These are phyloP conservation scores for Hypoxylon sp. DNA, from an alignment of 2,329 filamentous ascomycete genomes.

Conservation along the genomic window DNA sequence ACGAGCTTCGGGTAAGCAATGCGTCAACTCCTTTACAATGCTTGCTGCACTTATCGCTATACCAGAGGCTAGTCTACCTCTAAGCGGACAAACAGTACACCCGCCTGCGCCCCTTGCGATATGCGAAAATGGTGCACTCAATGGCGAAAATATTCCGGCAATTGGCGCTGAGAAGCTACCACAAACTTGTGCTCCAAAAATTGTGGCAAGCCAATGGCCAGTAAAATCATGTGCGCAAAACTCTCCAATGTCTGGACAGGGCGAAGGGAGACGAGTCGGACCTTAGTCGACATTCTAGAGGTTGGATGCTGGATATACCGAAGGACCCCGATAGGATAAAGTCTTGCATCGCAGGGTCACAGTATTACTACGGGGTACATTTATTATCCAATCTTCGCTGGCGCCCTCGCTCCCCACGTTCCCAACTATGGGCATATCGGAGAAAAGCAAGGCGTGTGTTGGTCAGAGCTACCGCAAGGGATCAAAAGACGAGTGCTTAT, in stretches of 20 bases:
- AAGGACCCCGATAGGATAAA: conserved; percentile 36
- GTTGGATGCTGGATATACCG: conserved; percentile 33
- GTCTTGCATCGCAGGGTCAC: conserved; percentile 38
- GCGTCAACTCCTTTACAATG: conserved; percentile 7
- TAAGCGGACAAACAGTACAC: conserved; percentile 1
- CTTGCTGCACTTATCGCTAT: conserved; percentile 14
- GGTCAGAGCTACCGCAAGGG: conserved; percentile 36
- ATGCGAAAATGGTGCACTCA: conserved; percentile 16
- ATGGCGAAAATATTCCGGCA: conserved; percentile 36
- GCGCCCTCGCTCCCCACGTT: conserved; percentile 32
- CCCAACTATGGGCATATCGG: conserved; percentile 37
- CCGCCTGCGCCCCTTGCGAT: conserved; percentile 13
- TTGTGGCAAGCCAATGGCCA: conserved; percentile 32
- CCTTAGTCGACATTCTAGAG: conserved; percentile 30
- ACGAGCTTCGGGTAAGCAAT: conserved; percentile 17
- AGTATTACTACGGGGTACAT: conserved; percentile 40
- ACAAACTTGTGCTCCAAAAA: conserved; percentile 13
- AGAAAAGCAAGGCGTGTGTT: conserved; percentile 39
- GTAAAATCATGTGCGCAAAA: conserved; percentile 33
- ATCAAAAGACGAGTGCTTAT: conserved; percentile 34
- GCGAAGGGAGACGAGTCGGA: conserved; percentile 29
- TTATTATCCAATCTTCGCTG: conserved; percentile 36
- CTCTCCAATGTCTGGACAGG: conserved; percentile 18
- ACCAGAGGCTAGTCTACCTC: conserved; percentile 15
- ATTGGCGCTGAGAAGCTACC: conserved; percentile 13